Evolutionary conservation across 2,329 filamentous ascomycete genomes (phyloP).

Genomic region (Aspergillus fumigatiaffinis): DNA sequence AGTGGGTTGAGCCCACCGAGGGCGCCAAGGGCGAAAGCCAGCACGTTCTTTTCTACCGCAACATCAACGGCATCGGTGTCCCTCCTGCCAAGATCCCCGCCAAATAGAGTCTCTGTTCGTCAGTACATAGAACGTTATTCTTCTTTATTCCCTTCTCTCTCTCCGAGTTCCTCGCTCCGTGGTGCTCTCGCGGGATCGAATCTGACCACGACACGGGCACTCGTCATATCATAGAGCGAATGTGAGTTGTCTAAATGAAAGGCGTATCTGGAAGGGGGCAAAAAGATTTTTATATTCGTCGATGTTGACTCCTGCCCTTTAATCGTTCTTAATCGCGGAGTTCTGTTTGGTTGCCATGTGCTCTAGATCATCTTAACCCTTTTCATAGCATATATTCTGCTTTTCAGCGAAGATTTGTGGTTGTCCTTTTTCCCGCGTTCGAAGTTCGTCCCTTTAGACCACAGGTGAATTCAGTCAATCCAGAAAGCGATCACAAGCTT

Average conservation of each 20-base stretch:
- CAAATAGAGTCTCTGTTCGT: slow-evolving; percentile 19
- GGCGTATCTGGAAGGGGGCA: slow-evolving; percentile 1
- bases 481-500: neutral
- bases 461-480: neutral
- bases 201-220: slow-evolving; percentile 13
- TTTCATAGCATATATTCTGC: neutral
- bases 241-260: slow-evolving; percentile 1
- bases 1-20: slow-evolving; percentile 93
- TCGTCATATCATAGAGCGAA: slow-evolving; percentile 1
- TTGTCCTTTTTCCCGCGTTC: neutral
- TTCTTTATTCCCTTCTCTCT: slow-evolving; percentile 4
- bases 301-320: neutral
- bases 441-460: neutral
- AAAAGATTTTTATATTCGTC: neutral
- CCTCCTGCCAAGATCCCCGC: slow-evolving; percentile 44
- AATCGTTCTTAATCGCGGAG: neutral
- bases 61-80: slow-evolving; percentile 80
- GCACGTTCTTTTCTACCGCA: slow-evolving; percentile 90
- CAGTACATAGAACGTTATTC: slow-evolving; percentile 12
- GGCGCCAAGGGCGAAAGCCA: slow-evolving; percentile 75
- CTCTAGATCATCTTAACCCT: neutral
- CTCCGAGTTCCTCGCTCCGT: slow-evolving; percentile 11
- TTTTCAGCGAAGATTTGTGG: neutral
- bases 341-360: neutral
- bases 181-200: slow-evolving; percentile 24